Percentiles rank a stretch among this genome's conserved stretches.
Evolutionary conservation across 2,329 filamentous ascomycete species (phyloP).

Genomic region (Botryosphaeria dothidea): DNA sequence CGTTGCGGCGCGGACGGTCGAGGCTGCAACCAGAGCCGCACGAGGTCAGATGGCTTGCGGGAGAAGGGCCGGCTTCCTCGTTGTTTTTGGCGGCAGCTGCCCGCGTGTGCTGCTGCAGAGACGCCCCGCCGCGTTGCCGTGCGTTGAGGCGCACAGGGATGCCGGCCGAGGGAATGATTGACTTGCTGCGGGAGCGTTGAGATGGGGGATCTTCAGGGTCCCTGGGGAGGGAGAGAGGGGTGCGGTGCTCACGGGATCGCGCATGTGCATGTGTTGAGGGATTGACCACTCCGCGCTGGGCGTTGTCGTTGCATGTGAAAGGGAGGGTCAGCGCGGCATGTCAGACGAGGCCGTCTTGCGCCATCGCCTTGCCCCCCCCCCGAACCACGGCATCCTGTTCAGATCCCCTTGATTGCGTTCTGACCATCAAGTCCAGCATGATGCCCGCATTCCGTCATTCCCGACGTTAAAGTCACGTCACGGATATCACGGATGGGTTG

Average conservation of each 20-base stretch:
- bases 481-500: too few species aligned
- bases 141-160: neutral
- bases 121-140: neutral
- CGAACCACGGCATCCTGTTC: neutral
- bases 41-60: neutral
- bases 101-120: neutral
- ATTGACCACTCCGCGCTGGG: neutral
- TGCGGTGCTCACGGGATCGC: slow-evolving; percentile 1
- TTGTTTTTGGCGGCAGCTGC: neutral
- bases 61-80: neutral
- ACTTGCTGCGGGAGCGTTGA: slow-evolving; percentile 12
- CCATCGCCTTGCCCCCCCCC: neutral
- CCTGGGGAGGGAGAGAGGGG: neutral
- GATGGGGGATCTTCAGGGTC: slow-evolving; percentile 15
- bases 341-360: slow-evolving; percentile 1
- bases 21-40: neutral
- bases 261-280: slow-evolving; percentile 16
- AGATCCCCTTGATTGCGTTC: neutral
- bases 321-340: neutral
- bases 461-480: neutral
- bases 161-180: neutral
- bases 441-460: neutral
- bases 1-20: neutral
- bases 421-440: neutral
- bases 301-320: neutral